These are phyloP conservation scores for Citrus unshiu DNA, from an alignment of 345 rosid genomes.

Conservation along the genomic window DNA sequence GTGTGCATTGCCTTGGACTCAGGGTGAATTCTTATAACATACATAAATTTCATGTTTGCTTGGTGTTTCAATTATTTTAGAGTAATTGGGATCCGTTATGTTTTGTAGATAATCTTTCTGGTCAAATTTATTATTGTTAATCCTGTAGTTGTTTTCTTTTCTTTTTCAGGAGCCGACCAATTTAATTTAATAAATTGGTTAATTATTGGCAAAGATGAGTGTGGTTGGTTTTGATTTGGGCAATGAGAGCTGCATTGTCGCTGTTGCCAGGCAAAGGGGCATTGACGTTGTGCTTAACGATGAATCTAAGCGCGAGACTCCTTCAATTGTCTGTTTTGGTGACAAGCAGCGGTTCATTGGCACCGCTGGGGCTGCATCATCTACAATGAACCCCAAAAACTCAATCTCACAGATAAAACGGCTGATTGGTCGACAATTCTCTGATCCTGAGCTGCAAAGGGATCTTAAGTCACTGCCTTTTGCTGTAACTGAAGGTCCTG, in stretches of 20 bases:
- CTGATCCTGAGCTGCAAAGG: conserved; percentile 87
- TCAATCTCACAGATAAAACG: conserved; percentile 91
- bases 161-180: not conserved
- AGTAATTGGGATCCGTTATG: not conserved
- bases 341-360: conserved; percentile 97
- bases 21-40: no score
- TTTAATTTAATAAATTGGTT: conserved; percentile 3
- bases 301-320: conserved; percentile 98
- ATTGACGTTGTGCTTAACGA: conserved; percentile 97
- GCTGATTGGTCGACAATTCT: conserved; percentile 71
- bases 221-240: conserved; percentile 98
- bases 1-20: not conserved
- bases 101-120: not conserved
- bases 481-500: conserved; percentile 71
- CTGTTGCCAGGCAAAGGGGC: conserved; percentile 98
- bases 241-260: conserved; percentile 92
- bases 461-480: conserved; percentile 79
- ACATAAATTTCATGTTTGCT: not conserved
- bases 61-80: not conserved
- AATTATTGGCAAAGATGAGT: conserved; percentile 55
- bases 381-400: conserved; percentile 91
- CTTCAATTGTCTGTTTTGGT: conserved; percentile 90
- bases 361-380: conserved; percentile 95
- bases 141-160: not conserved
- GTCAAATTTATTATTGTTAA: not conserved